Conservation (phyloP, 2,329 filamentous ascomycete genomes). For the Penicillium sp. region DNA sequence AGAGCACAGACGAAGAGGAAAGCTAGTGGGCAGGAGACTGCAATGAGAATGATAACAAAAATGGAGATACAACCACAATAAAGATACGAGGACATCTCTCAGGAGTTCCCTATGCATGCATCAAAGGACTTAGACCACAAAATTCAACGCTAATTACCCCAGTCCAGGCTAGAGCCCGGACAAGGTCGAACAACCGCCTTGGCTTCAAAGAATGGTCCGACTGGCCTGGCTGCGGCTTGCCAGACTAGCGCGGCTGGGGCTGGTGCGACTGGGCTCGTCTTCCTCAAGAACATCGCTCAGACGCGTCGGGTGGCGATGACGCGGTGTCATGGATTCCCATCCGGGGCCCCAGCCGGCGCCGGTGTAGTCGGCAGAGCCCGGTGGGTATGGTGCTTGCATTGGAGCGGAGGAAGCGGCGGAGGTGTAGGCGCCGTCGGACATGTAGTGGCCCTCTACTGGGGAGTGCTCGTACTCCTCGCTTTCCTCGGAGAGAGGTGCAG, state of each 20-base stretch:
- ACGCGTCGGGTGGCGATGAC: slow-evolving; percentile 81
- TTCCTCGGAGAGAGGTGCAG: slow-evolving; percentile 45
- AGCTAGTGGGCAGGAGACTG: background rate
- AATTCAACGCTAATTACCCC: background rate
- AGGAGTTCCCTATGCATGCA: background rate
- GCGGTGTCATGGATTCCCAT: slow-evolving; percentile 70
- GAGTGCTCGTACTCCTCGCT: slow-evolving; percentile 56
- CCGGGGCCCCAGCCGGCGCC: slow-evolving; percentile 64
- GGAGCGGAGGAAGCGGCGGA: slow-evolving; percentile 26
- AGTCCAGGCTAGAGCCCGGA: background rate
- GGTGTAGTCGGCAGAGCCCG: slow-evolving; percentile 57
- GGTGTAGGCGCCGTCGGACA: slow-evolving; percentile 25
- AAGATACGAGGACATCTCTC: background rate
- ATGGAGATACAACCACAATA: background rate
- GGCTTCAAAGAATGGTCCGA: slow-evolving; percentile 4
- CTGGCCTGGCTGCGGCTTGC: slow-evolving; percentile 26
- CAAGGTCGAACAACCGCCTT: background rate
- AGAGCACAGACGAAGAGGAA: background rate
- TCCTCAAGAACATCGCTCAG: slow-evolving; percentile 86
- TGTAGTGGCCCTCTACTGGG: slow-evolving; percentile 46
- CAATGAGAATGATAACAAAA: background rate
- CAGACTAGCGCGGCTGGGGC: slow-evolving; percentile 64
- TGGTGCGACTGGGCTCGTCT: slow-evolving; percentile 67
- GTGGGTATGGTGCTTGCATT: slow-evolving; percentile 30
- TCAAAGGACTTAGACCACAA: background rate